These are phyloP conservation scores for Scheffersomyces quercinus DNA, from an alignment of 1,139 yeast species.

Conservation along the genomic window DNA sequence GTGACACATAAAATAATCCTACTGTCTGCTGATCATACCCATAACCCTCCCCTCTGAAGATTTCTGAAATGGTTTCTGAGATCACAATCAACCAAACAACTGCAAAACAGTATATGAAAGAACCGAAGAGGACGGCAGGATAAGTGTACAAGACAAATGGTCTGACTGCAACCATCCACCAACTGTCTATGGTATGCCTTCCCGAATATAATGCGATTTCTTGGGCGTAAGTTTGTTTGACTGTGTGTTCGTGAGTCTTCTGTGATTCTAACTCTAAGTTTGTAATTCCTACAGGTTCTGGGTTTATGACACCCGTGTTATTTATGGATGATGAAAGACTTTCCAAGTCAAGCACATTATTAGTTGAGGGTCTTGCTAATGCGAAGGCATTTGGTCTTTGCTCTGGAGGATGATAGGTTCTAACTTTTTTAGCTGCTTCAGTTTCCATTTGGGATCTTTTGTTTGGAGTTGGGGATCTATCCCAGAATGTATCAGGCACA, in stretches of 20 bases:
- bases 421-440: constrained; percentile 46
- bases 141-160: constrained; percentile 55
- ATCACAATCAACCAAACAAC: constrained; percentile 66
- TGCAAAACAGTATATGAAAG: constrained; percentile 55
- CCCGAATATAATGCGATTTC: constrained; percentile 39
- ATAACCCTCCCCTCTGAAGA: constrained; percentile 49
- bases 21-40: constrained; percentile 47
- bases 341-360: constrained; percentile 18
- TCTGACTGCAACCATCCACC: constrained; percentile 60
- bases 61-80: constrained; percentile 55
- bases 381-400: constrained; percentile 39
- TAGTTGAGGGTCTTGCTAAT: constrained; percentile 17
- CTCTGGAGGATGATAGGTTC: constrained; percentile 25
- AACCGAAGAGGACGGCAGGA: constrained; percentile 55
- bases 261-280: not conserved
- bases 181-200: constrained; percentile 48
- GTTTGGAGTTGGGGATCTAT: constrained; percentile 52
- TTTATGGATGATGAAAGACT: constrained; percentile 20
- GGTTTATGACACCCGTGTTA: constrained; percentile 3
- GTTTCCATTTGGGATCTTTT: constrained; percentile 53
- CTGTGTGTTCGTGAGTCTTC: constrained; percentile 1
- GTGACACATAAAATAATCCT: constrained; percentile 59
- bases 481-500: constrained; percentile 70
- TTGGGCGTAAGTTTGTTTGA: constrained; percentile 18
- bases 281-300: constrained; percentile 21